A percentile compares a stretch with the other conserved stretches of the same genome.
These are phyloP conservation scores for Aspergillus bridgeri DNA, from an alignment of 495 filamentous ascomycete species.

Conservation along the genomic window DNA sequence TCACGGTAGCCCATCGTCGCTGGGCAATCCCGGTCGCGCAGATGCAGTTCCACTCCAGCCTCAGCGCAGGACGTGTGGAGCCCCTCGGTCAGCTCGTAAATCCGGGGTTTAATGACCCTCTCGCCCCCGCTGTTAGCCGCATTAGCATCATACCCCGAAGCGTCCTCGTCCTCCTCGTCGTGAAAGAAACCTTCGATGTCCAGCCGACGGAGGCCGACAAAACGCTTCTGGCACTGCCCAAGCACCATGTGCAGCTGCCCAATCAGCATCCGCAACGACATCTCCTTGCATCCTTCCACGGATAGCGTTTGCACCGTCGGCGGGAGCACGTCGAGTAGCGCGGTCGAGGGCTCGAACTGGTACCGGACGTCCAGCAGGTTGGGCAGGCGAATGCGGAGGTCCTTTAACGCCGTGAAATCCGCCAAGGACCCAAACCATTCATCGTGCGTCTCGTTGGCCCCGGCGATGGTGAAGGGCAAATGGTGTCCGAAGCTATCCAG, in stretches of 20 bases:
- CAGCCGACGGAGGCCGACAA: slow-evolving; percentile 17
- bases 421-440: slow-evolving; percentile 33
- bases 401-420: slow-evolving; percentile 29
- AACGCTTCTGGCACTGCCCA: slow-evolving; percentile 17
- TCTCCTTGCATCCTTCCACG: slow-evolving; percentile 32
- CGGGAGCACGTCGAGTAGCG: slow-evolving; percentile 29
- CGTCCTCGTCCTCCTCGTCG: slow-evolving; percentile 23
- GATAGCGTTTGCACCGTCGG: slow-evolving; percentile 27
- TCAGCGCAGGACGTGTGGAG: slow-evolving; percentile 23
- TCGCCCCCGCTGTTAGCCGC: neutral
- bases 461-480: slow-evolving; percentile 29
- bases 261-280: slow-evolving; percentile 25
- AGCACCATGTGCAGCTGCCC: slow-evolving; percentile 26
- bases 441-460: slow-evolving; percentile 32
- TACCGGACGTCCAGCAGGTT: slow-evolving; percentile 35
- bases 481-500: slow-evolving; percentile 32
- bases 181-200: slow-evolving; percentile 37
- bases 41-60: slow-evolving; percentile 23
- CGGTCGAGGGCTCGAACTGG: slow-evolving; percentile 20
- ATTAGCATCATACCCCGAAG: slow-evolving; percentile 8
- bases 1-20: neutral
- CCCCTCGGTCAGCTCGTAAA: slow-evolving; percentile 26
- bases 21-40: slow-evolving; percentile 25
- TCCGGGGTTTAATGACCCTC: slow-evolving; percentile 23
- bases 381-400: slow-evolving; percentile 34